Evolutionary conservation across 2,329 filamentous ascomycete genomes (phyloP), one percentile per base, ranked within the genome.

Genomic region (Curvularia sp.): DNA sequence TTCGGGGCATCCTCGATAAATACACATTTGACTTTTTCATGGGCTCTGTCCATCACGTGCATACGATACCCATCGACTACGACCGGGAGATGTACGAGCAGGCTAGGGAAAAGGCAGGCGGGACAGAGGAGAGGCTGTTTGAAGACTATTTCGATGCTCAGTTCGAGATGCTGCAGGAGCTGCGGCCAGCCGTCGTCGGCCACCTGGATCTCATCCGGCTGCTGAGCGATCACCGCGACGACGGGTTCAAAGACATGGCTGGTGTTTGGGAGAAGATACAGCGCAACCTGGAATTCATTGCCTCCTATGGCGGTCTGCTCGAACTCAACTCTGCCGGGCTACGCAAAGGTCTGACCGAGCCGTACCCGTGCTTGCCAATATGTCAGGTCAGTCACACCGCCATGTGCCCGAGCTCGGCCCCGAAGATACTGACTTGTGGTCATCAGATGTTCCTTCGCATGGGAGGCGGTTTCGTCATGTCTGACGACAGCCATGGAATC

Each of bases 121-220:
- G 86, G 1, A 84, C 82, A 0, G 87, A 92, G 75, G 77, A 76
- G 60, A 66, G 60, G n/a, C 81, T 97, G 21, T 94, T 89, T 70
- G 87, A 87, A 72, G 86, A 87, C 63, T 99, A 97, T 80, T 98
- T 96, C 74, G 93, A 98, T 76, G 82, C 88, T 66, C 95, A 98
- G 80, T 84, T 85, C 60, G 86, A 87, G 19, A 96, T 99, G 93
- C 82, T 99, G 46, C 77, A 79, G 53, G 82, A 84, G 7, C 77
- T 97, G 63, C 80, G 81, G 66, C 95, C 95, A 30, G 86, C 86
- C 7, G 84, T 99, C 12, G 89, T 99, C 3, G 95, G 93, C 0
- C 95, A 99, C 79, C 96, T 99, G 74, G 95, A 99, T 78, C 85
- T 99, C 19, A 89, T 98, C 53, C 83, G 94, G 12, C 80, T 99